Evolutionary conservation across 106 monocot genomes (phyloP), one percentile per base, ranked within the genome.

Genomic region (Dioscorea dumetorum): DNA sequence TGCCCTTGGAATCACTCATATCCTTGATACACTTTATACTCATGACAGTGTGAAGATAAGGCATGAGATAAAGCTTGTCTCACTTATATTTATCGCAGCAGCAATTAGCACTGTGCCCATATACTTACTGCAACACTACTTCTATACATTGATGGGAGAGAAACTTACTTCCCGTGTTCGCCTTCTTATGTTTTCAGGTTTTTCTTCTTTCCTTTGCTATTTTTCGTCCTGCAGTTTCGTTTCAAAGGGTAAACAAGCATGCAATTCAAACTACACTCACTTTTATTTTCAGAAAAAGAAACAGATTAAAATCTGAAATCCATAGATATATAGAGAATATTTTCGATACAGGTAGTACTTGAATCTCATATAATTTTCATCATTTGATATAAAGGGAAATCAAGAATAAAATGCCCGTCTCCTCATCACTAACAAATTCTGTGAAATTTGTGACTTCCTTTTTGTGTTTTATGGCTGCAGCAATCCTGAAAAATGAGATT

Each of bases 101-200:
- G 80, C 70, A 24, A 31, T 80, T 61, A 56, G 66, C 23, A 71
- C 80, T 12, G 80, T 80, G 33, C 70, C 66, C 14, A 23, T 71
- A 28, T 80, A 80, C 67, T 16, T 75, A n/a, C 16, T 74, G 53
- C 80, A 80, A 31, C 74, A 80, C 20, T 80, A 80, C 50, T 75
- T 67, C 60, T 80, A 70, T 35, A 71, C 70, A 35, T 15, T 80
- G 51, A 80, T 80, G 80, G 80, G 80, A 54, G 80, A 80, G 75
- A 75, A 75, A 35, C 74, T 80, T 24, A 80, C 80, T 6, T 57
- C 64, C 17, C 72, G 73, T 2, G 61, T 78, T n/a, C 72, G 78
- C 22, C 61, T 67, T 17, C 53, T 54, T 20, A 78, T 78, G 72
- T 73, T 78, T 57, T 72, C 78, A 73, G 78, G 72, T 78, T 61